A percentile compares a stretch with the other conserved stretches of the same genome.
Conservation (phyloP, 805 yeast species). For the Metschnikowia kunwiensis region DNA sequence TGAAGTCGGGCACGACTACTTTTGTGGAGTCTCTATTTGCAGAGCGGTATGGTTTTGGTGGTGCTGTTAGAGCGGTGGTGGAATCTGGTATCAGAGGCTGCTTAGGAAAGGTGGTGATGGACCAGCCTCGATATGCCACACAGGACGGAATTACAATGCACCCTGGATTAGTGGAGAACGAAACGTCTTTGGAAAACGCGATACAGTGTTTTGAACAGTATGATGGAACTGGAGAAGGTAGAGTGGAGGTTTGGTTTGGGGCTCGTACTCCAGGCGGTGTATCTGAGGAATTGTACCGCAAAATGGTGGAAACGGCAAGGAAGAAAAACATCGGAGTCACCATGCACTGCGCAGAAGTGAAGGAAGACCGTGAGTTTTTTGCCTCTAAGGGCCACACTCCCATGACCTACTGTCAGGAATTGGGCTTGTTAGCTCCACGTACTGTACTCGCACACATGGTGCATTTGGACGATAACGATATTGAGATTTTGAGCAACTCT, state of each 20-base stretch:
- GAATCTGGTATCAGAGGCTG: conserved; percentile 19
- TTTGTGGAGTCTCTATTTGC: conserved; percentile 17
- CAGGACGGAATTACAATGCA: conserved; percentile 17
- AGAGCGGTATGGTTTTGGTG: conserved; percentile 16
- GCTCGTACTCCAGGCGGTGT: conserved; percentile 18
- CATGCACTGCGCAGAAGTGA: conserved; percentile 18
- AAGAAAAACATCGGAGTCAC: conserved; percentile 15
- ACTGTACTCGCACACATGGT: conserved; percentile 19
- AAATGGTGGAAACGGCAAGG: conserved; percentile 13
- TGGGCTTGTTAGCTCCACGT: conserved; percentile 15
- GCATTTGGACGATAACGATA: conserved; percentile 15
- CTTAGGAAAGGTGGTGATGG: conserved; percentile 18
- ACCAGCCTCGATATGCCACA: conserved; percentile 19
- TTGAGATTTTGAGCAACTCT: conserved; percentile 9
- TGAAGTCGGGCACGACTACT: conserved; percentile 17
- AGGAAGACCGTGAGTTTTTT: conserved; percentile 15
- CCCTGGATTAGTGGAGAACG: conserved; percentile 15
- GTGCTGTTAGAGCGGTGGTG: conserved; percentile 16
- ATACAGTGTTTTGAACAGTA: conserved; percentile 9
- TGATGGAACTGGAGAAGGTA: conserved; percentile 14
- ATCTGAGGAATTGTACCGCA: conserved; percentile 14
- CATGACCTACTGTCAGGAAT: conserved; percentile 17
- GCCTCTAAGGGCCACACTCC: conserved; percentile 17
- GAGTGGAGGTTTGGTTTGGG: conserved; percentile 18
- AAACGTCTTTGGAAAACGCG: conserved; percentile 13